Evolutionary conservation across 768 basidiomycete genomes (phyloP).

Genomic region (Lactarius akahatsu): DNA sequence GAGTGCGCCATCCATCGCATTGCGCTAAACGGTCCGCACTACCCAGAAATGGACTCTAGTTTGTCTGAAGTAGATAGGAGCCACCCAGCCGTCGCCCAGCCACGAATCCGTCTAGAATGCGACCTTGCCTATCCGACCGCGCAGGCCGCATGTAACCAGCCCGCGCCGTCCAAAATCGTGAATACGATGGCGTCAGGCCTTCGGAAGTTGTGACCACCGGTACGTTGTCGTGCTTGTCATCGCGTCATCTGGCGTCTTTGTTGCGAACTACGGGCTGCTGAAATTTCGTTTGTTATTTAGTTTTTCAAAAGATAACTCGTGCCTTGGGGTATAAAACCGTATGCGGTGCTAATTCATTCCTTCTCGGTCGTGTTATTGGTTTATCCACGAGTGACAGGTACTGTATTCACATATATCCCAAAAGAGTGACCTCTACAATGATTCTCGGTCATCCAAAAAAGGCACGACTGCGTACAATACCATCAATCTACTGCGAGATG

Average conservation of each 20-base stretch:
- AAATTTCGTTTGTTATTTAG: neutral
- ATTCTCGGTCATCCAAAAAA: neutral
- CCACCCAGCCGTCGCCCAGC: neutral
- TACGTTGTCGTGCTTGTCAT: neutral
- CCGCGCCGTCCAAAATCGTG: neutral
- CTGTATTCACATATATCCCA: neutral
- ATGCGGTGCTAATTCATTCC: neutral
- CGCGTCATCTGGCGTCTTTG: neutral
- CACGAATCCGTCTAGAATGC: neutral
- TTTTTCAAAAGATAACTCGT: neutral
- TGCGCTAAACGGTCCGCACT: neutral
- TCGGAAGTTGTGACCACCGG: neutral
- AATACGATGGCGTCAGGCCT: neutral
- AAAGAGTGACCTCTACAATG: neutral
- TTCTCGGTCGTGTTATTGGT: neutral
- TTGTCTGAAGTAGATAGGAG: neutral
- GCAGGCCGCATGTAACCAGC: neutral
- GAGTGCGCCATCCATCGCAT: neutral
- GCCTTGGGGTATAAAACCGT: neutral
- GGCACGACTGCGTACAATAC: neutral
- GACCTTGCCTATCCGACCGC: neutral
- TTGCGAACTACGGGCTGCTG: neutral
- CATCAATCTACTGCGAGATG: neutral
- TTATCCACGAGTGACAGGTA: neutral
- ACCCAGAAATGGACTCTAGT: neutral